Conservation (phyloP, 495 filamentous ascomycete species). For the Glonium stellatum region DNA sequence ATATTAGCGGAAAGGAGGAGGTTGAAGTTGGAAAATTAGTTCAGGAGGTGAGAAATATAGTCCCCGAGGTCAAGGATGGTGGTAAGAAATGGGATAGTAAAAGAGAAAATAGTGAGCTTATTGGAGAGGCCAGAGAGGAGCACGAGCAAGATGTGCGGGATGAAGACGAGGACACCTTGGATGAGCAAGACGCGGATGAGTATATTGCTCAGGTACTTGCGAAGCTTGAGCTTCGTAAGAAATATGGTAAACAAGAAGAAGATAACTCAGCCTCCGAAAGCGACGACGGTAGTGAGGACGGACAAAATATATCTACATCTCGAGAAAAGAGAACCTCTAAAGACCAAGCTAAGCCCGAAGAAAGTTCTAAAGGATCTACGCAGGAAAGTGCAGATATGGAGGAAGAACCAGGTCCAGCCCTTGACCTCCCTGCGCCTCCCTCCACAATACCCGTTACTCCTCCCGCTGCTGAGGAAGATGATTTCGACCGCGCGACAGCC, state of each 20-base stretch:
- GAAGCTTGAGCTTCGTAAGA: constrained; percentile 28
- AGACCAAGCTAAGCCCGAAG: background rate
- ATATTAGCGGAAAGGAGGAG: constrained; percentile 27
- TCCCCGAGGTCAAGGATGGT: constrained; percentile 14
- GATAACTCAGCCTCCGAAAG: background rate
- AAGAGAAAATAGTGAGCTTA: constrained; percentile 1
- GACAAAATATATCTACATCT: too few relatives aligned
- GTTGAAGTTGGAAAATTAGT: constrained; percentile 30
- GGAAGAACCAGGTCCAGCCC: background rate
- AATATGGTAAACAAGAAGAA: constrained; percentile 1
- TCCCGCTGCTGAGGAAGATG: constrained; percentile 8
- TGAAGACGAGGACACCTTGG: constrained; percentile 20
- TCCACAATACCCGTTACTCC: constrained; percentile 20
- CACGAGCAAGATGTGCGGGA: constrained; percentile 7
- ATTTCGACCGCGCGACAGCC: constrained; percentile 14
- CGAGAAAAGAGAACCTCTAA: background rate
- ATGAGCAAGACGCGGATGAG: constrained; percentile 32
- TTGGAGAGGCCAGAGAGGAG: constrained; percentile 2
- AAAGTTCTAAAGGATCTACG: background rate
- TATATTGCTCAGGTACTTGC: constrained; percentile 32
- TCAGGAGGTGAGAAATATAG: constrained; percentile 26
- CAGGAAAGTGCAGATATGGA: background rate
- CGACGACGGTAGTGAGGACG: background rate
- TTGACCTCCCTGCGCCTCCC: constrained; percentile 26
- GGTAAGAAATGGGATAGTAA: background rate